These are phyloP conservation scores for Cladophialophora bantiana DNA, from an alignment of 2,329 filamentous ascomycete species.

Conservation along the genomic window DNA sequence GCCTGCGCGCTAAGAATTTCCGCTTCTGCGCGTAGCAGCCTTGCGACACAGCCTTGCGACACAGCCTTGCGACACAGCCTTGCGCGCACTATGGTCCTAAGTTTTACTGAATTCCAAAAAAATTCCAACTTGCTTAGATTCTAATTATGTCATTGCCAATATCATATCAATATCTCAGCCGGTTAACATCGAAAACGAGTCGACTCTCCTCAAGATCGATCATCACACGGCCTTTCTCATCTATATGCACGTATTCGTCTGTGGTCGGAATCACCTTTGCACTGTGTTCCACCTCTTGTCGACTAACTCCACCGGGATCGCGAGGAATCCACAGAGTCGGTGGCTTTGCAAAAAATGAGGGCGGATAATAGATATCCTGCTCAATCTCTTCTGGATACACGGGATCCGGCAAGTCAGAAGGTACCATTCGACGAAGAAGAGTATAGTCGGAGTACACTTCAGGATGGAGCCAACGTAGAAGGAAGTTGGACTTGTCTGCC, in stretches of 20 bases:
- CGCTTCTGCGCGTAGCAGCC: neutral
- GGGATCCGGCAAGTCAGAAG: conserved; percentile 45
- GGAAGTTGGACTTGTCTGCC: conserved; percentile 41
- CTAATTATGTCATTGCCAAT: neutral
- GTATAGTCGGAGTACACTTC: conserved; percentile 35
- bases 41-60: neutral
- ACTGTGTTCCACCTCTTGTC: conserved; percentile 76
- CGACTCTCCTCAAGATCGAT: conserved; percentile 29
- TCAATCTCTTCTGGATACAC: conserved; percentile 69
- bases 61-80: conserved; percentile 2
- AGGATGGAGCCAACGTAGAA: conserved; percentile 47
- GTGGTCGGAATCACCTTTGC: conserved; percentile 31
- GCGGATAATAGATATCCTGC: conserved; percentile 74
- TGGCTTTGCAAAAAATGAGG: conserved; percentile 66
- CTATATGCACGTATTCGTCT: conserved; percentile 33
- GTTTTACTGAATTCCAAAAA: too few relatives aligned
- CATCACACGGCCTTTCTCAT: conserved; percentile 29
- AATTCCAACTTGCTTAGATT: neutral
- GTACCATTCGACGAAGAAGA: conserved; percentile 33
- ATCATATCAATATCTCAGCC: conserved; percentile 30
- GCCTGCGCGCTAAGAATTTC: neutral
- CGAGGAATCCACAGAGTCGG: conserved; percentile 82
- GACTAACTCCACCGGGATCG: conserved; percentile 75
- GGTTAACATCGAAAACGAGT: conserved; percentile 30
- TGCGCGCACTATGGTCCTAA: too few relatives aligned